phyloP scores from a whole-genome alignment of 345 rosid genomes.

The Hibiscus mutabilis region DNA sequence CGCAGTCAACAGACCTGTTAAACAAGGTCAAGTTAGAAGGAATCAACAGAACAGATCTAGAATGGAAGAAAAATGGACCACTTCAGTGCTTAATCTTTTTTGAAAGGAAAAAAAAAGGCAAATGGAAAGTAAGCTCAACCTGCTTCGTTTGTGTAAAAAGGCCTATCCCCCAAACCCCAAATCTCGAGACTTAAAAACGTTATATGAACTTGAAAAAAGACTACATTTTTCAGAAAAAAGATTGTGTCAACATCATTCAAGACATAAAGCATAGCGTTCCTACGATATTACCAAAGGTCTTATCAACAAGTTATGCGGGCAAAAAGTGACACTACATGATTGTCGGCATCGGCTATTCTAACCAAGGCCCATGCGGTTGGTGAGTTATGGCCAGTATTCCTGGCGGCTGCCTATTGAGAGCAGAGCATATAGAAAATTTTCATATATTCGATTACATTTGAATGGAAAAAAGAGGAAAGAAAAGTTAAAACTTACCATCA shows the following conservation, averaged over 20 bases:
- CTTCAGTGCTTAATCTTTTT: background rate
- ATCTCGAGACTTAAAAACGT: no score
- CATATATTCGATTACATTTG: background rate
- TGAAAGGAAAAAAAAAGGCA: background rate
- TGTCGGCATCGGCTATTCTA: background rate
- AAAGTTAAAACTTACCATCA: conserved; percentile 45
- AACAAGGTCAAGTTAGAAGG: background rate
- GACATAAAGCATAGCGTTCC: background rate
- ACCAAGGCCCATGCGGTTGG: background rate
- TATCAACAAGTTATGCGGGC: background rate
- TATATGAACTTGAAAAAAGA: no score
- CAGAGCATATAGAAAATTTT: background rate
- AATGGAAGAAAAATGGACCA: background rate
- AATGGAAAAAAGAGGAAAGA: background rate
- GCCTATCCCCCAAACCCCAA: background rate
- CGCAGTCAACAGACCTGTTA: conserved; percentile 71
- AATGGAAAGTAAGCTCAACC: background rate
- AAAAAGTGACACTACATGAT: background rate
- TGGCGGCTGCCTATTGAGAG: background rate
- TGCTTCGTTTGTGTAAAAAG: background rate
- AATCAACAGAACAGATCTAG: background rate
- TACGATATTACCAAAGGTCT: background rate
- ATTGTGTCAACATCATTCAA: background rate
- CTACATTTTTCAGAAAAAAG: no score
- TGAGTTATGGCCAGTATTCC: background rate